Conservation (phyloP, 1,139 yeast species). For the Wickerhamomyces sp. region DNA sequence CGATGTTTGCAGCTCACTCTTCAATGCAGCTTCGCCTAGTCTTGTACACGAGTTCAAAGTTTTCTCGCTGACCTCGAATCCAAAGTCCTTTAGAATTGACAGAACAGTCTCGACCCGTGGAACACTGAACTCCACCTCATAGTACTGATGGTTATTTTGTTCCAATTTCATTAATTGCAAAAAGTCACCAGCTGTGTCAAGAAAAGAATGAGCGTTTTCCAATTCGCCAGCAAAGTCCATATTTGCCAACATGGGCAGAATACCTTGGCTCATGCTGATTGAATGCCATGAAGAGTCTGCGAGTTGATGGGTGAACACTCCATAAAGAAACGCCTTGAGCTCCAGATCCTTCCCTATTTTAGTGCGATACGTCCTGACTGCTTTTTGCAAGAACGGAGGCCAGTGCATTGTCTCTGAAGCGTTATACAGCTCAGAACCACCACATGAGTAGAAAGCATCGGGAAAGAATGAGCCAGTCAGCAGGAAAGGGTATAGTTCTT, state of each 20-base stretch:
- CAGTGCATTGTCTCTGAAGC: conserved; percentile 59
- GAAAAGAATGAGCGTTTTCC: conserved; percentile 40
- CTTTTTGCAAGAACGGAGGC: conserved; percentile 51
- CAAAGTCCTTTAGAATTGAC: conserved; percentile 8
- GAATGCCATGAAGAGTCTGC: conserved; percentile 65
- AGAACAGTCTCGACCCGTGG: conserved; percentile 1
- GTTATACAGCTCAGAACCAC: conserved; percentile 33
- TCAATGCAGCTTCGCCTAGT: conserved; percentile 45
- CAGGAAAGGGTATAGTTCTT: conserved; percentile 19
- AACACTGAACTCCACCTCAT: conserved; percentile 2
- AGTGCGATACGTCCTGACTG: conserved; percentile 35
- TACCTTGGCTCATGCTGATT: conserved; percentile 44
- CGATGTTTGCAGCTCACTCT: conserved; percentile 34
- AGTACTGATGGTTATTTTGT: conserved; percentile 3
- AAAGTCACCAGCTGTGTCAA: conserved; percentile 59
- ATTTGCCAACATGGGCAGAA: conserved; percentile 39
- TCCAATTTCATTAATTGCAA: conserved; percentile 34
- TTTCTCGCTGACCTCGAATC: conserved; percentile 21
- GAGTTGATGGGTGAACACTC: conserved; percentile 51
- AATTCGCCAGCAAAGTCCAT: conserved; percentile 45
- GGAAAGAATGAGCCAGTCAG: conserved; percentile 59
- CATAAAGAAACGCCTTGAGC: conserved; percentile 47
- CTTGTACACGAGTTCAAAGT: conserved; percentile 39
- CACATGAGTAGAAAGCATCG: conserved; percentile 55
- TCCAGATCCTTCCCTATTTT: conserved; percentile 20